Conservation (phyloP, 2,329 filamentous ascomycete species). For the Ascochyta fabae region DNA sequence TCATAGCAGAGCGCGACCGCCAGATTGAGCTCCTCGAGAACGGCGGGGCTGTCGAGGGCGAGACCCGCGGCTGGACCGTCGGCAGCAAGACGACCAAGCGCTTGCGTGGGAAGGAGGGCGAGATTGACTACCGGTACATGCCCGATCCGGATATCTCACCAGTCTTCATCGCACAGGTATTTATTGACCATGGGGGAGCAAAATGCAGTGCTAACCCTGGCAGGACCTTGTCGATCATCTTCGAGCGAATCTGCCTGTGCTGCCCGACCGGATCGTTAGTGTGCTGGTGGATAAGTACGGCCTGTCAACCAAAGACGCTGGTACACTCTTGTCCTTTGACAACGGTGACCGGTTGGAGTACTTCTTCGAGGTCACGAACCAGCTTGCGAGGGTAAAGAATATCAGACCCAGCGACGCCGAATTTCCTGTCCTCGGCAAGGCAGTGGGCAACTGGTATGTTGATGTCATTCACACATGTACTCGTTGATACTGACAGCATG, state of each 20-base stretch:
- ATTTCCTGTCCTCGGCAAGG: slow-evolving; percentile 48
- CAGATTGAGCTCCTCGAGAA: slow-evolving; percentile 81
- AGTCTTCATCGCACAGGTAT: slow-evolving; percentile 69
- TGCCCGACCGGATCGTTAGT: slow-evolving; percentile 74
- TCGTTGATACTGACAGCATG: slow-evolving; percentile 3
- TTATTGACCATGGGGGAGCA: background rate
- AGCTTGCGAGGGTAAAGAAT: slow-evolving; percentile 20
- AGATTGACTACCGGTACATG: slow-evolving; percentile 98
- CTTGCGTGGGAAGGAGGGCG: slow-evolving; percentile 90
- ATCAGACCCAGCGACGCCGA: slow-evolving; percentile 33
- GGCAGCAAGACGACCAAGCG: slow-evolving; percentile 81
- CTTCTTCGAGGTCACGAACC: slow-evolving; percentile 70
- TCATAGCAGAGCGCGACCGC: slow-evolving; percentile 86
- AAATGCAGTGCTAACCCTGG: slow-evolving; percentile 11
- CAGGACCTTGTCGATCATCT: slow-evolving; percentile 71
- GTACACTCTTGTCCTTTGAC: slow-evolving; percentile 78
- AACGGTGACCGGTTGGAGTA: slow-evolving; percentile 82
- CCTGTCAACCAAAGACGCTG: slow-evolving; percentile 80
- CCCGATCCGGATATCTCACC: slow-evolving; percentile 90
- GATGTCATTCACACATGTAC: background rate
- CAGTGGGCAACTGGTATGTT: slow-evolving; percentile 63
- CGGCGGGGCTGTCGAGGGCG: slow-evolving; percentile 77
- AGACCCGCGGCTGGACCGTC: slow-evolving; percentile 92
- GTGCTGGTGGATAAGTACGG: slow-evolving; percentile 68
- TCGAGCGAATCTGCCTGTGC: slow-evolving; percentile 66